A percentile compares a stretch with the other conserved stretches of the same genome.
Evolutionary conservation across 768 basidiomycete species (phyloP).

Genomic region (Termitomyces sp.): DNA sequence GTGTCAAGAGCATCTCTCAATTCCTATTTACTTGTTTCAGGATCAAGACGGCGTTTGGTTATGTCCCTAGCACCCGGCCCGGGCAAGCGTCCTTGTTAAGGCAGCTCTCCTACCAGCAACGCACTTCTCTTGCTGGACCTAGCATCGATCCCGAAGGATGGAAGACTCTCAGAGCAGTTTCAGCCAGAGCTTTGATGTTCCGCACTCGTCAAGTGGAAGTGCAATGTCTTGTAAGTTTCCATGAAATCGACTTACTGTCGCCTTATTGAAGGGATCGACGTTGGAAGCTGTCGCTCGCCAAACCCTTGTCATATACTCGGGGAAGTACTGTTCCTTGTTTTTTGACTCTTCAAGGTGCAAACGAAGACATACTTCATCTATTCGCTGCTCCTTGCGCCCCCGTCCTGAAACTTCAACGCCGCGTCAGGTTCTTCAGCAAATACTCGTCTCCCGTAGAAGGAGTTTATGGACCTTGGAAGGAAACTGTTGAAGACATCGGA

Average conservation of each 20-base stretch:
- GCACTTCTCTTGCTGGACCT: conserved; percentile 37
- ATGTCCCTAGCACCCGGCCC: conserved; percentile 41
- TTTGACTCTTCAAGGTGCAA: conserved; percentile 33
- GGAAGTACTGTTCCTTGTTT: conserved; percentile 43
- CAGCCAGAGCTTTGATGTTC: conserved; percentile 34
- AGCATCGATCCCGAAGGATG: conserved; percentile 47
- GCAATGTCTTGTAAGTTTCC: conserved; percentile 34
- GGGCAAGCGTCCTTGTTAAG: conserved; percentile 39
- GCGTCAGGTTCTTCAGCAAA: conserved; percentile 36
- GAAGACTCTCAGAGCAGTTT: conserved; percentile 36
- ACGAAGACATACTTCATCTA: conserved; percentile 32
- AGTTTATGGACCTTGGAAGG: conserved; percentile 38
- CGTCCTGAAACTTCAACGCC: conserved; percentile 31
- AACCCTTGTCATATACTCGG: conserved; percentile 43
- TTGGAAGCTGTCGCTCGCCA: conserved; percentile 37
- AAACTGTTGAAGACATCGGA: conserved; percentile 36
- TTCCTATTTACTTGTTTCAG: conserved; percentile 16
- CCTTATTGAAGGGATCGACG: neutral
- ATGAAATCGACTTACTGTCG: neutral
- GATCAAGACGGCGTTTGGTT: conserved; percentile 48
- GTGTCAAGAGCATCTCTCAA: neutral
- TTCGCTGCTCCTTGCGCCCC: conserved; percentile 36
- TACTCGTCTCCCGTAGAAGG: conserved; percentile 20
- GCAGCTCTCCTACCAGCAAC: conserved; percentile 43
- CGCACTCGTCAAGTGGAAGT: conserved; percentile 32